A percentile compares a stretch with the other conserved stretches of the same genome.
Evolutionary conservation across 768 basidiomycete genomes (phyloP).

Genomic region (Pisolithus microcarpus): DNA sequence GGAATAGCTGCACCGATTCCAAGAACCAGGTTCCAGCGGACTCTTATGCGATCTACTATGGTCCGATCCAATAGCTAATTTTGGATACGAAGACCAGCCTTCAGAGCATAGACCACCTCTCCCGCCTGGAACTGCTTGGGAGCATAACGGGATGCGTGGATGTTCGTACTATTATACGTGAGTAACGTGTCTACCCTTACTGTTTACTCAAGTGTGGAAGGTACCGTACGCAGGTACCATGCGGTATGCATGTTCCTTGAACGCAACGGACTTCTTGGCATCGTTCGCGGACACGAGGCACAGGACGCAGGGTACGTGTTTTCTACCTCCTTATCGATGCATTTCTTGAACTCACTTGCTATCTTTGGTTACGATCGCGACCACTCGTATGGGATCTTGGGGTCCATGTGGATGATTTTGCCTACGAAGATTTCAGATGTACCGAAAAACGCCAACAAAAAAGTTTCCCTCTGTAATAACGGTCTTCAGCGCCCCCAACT

Average conservation of each 20-base stretch:
- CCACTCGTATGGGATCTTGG: no score
- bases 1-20: constrained; percentile 77
- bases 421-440: constrained; percentile 73
- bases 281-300: constrained; percentile 96
- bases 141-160: constrained; percentile 81
- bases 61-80: constrained; percentile 89
- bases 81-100: constrained; percentile 70
- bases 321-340: background rate
- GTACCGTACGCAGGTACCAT: constrained; percentile 50
- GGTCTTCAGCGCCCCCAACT: constrained; percentile 96
- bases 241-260: constrained; percentile 94
- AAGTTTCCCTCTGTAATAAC: constrained; percentile 98
- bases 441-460: constrained; percentile 88
- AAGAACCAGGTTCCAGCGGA: constrained; percentile 89
- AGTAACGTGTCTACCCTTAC: constrained; percentile 22
- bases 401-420: background rate
- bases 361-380: background rate
- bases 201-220: background rate
- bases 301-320: constrained; percentile 86
- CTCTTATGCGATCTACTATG: constrained; percentile 92
- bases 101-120: constrained; percentile 45
- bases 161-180: constrained; percentile 93
- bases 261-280: constrained; percentile 79
- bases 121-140: constrained; percentile 50
- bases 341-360: background rate